Evolutionary conservation across 306 rosid genomes (phyloP), one percentile per base, ranked within the genome.

Genomic region (Bauhinia variegata): DNA sequence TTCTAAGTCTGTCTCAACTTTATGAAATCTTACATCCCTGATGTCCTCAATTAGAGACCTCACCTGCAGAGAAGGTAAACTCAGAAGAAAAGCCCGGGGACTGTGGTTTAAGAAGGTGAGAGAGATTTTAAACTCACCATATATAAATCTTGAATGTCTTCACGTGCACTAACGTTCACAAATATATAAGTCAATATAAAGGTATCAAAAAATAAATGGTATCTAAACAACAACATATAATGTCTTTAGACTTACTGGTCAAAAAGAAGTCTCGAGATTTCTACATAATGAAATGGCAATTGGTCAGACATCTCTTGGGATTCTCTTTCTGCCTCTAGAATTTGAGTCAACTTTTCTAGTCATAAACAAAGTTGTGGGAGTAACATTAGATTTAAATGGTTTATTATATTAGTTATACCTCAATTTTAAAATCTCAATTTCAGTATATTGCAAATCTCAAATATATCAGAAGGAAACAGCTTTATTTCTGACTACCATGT

Each of bases 41-140:
- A 95, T 90, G 71, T 95, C 99, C 72, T 90, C 97, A 63, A 90
- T 72, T n/a, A 95, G 85, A 75, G 99, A 88, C 71, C 96, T 86
- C 86, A 86, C 96, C 96, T 87, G 50, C 15, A 78, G 36, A 59
- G 65, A 44, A 71, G 23, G 71, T 50, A 56, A 62, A 44, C 65
- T 71, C 75, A 68, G 68, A 64, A n/a, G 65, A 71, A 60, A 37
- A 23, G 58, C 41, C 67, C 16, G 32, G 47, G 4, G 9, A 60
- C 17, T 15, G 68, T 34, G 55, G 19, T 55, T 57, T 46, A 43
- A 38, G 38, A 68, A 76, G 54, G 62, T 15, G 17, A 23, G 38
- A 80, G 67, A 7, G 8, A 62, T 37, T 76, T 63, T 53, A 4
- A 66, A 75, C 98, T 92, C 81, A 95, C 99, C 95, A 85, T 82